These are phyloP conservation scores for Phytophthora litchii DNA, from an alignment of 352 stramenopile species.

Conservation along the genomic window DNA sequence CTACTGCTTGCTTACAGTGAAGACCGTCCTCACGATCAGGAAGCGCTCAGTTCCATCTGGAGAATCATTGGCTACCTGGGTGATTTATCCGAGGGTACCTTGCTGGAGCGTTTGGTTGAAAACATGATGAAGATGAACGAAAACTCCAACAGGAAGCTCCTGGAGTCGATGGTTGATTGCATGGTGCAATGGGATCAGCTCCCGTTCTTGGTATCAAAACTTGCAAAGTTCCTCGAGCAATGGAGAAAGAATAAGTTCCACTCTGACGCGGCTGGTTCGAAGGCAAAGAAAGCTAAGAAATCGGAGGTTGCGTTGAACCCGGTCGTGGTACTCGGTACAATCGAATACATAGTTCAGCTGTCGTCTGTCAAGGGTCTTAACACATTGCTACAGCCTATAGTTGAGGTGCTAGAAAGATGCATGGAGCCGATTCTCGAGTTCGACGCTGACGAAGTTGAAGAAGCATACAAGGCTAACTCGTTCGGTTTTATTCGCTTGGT, in stretches of 20 bases:
- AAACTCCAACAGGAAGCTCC: conserved; percentile 68
- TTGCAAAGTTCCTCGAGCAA: conserved; percentile 61
- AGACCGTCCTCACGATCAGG: conserved; percentile 62
- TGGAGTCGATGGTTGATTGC: conserved; percentile 84
- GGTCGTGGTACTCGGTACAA: conserved; percentile 62
- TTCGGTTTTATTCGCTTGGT: conserved; percentile 72
- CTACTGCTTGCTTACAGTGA: conserved; percentile 72
- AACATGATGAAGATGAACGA: conserved; percentile 80
- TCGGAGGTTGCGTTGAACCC: conserved; percentile 46
- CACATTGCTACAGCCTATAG: conserved; percentile 52
- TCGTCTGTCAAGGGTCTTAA: conserved; percentile 52
- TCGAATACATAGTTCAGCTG: conserved; percentile 71
- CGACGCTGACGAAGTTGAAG: conserved; percentile 43
- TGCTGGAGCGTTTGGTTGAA: conserved; percentile 66
- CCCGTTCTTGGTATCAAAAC: conserved; percentile 61
- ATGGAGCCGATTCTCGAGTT: conserved; percentile 55
- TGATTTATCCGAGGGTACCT: conserved; percentile 57
- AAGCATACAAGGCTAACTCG: conserved; percentile 53
- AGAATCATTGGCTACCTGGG: conserved; percentile 74
- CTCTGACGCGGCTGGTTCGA: conserved; percentile 16
- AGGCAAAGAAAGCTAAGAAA: conserved; percentile 48
- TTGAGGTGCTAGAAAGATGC: conserved; percentile 45
- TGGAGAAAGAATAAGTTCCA: conserved; percentile 62
- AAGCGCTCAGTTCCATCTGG: conserved; percentile 77
- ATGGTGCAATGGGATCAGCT: conserved; percentile 80